phyloP scores from a whole-genome alignment of 2,329 filamentous ascomycete genomes.

The Magnaporthiopsis rhizophila region DNA sequence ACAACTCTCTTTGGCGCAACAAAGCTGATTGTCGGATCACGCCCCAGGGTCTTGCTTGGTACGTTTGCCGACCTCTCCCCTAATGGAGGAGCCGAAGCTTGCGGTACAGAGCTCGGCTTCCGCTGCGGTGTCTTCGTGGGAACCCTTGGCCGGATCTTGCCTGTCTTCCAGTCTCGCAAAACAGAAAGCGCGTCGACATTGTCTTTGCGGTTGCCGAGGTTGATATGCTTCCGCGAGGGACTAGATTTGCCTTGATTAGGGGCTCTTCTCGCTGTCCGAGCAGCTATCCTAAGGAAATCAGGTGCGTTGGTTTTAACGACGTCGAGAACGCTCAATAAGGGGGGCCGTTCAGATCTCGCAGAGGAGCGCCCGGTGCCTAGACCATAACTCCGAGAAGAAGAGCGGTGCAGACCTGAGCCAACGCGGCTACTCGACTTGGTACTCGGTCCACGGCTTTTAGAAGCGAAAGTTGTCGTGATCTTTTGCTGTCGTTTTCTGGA shows the following conservation, averaged over 20 bases:
- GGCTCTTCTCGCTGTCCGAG: constrained; percentile 43
- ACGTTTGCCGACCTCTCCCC: neutral
- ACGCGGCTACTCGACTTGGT: neutral
- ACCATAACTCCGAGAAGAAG: neutral
- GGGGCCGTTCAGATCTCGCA: constrained; percentile 21
- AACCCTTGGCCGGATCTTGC: constrained; percentile 35
- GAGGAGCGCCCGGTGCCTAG: neutral
- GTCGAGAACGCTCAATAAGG: constrained; percentile 53
- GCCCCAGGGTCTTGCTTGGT: neutral
- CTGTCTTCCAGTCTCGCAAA: constrained; percentile 48
- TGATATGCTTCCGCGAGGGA: constrained; percentile 47
- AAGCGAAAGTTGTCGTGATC: constrained; percentile 17
- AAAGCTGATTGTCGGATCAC: neutral
- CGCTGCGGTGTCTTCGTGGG: constrained; percentile 4
- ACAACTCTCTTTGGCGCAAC: neutral
- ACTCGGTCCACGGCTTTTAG: neutral
- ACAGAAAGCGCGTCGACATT: constrained; percentile 48
- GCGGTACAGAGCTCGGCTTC: neutral
- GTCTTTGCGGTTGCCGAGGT: constrained; percentile 52
- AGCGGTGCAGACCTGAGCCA: neutral
- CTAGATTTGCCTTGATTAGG: constrained; percentile 44
- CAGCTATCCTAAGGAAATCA: constrained; percentile 52
- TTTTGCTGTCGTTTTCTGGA: constrained; percentile 20
- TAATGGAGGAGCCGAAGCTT: neutral
- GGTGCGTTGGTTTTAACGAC: constrained; percentile 45